These are phyloP conservation scores for Asparagopsis taxiformis DNA, from an alignment of 31 red algal genomes.

Conservation along the genomic window DNA sequence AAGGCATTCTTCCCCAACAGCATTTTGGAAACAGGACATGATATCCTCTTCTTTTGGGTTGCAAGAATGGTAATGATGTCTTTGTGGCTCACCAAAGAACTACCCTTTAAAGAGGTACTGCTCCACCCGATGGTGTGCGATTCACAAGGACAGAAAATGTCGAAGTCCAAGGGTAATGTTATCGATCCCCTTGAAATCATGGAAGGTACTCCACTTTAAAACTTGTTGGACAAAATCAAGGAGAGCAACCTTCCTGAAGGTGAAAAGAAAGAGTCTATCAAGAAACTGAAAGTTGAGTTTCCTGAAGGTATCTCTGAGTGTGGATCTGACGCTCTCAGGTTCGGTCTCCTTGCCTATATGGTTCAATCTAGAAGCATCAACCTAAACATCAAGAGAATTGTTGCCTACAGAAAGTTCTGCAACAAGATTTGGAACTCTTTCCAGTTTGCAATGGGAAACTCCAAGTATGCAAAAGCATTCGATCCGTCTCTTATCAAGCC, in stretches of 20 bases:
- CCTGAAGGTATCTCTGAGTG: no score
- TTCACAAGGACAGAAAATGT: slow-evolving; percentile 99
- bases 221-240: no score
- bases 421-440: slow-evolving; percentile 99
- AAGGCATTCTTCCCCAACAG: slow-evolving; percentile 93
- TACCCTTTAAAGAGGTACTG: slow-evolving; percentile 94
- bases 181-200: slow-evolving; percentile 97
- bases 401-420: slow-evolving; percentile 92
- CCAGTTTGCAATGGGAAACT: slow-evolving; percentile 82
- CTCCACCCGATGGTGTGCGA: slow-evolving; percentile 94
- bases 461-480: slow-evolving; percentile 32
- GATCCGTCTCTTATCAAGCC: no score
- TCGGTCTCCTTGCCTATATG: slow-evolving; percentile 92
- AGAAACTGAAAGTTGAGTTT: no score
- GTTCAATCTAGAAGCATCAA: slow-evolving; percentile 91
- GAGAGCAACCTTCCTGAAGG: no score
- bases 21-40: slow-evolving; percentile 93
- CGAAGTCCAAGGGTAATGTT: slow-evolving; percentile 98
- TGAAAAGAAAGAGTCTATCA: no score
- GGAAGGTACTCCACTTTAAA: no score
- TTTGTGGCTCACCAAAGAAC: slow-evolving; percentile 65
- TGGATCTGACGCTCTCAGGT: slow-evolving; percentile 93
- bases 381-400: slow-evolving; percentile 84
- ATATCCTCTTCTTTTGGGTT: slow-evolving; percentile 99
- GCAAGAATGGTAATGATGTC: slow-evolving; percentile 99